Percentiles rank a stretch among this genome's conserved stretches.
phyloP scores from a whole-genome alignment of 2,329 filamentous ascomycete species.

The Domatiomyces globalis region DNA sequence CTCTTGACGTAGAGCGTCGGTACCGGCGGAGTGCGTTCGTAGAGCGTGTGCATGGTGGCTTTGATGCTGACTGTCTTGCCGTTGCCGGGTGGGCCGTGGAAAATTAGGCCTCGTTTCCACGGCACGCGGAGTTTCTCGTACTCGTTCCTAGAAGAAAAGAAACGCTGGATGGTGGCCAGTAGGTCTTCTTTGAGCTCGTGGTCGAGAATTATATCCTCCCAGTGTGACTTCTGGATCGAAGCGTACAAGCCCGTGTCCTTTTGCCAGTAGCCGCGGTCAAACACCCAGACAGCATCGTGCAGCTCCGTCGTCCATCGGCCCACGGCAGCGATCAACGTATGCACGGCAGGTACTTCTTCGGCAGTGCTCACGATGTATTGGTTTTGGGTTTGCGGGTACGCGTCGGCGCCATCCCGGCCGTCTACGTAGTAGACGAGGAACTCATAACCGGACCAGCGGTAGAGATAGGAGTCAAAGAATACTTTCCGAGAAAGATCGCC shows the following conservation, averaged over 20 bases:
- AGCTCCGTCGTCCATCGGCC: constrained; percentile 15
- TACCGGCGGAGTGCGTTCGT: constrained; percentile 23
- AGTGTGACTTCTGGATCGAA: constrained; percentile 28
- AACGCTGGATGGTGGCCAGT: constrained; percentile 27
- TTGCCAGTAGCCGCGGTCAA: constrained; percentile 28
- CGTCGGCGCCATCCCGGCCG: constrained; percentile 10
- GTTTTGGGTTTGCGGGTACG: constrained; percentile 8
- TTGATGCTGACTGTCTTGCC: constrained; percentile 35
- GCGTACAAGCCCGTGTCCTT: constrained; percentile 26
- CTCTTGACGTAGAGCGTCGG: constrained; percentile 29
- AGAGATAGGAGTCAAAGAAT: constrained; percentile 14
- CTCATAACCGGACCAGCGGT: constrained; percentile 10
- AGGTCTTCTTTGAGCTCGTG: constrained; percentile 31
- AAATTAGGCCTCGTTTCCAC: constrained; percentile 34
- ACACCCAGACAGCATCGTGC: constrained; percentile 31
- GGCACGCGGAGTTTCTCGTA: constrained; percentile 33
- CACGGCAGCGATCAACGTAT: constrained; percentile 7
- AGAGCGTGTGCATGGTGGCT: constrained; percentile 30
- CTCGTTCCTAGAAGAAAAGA: constrained; percentile 26
- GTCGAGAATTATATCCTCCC: constrained; percentile 36
- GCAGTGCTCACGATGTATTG: constrained; percentile 16
- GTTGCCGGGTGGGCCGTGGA: constrained; percentile 28
- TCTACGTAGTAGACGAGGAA: constrained; percentile 17
- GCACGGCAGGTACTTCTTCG: constrained; percentile 1
- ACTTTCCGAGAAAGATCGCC: constrained; percentile 9